Conservation (phyloP, 1,284 basidiomycete genomes). For the Ceratobasidium sp. region DNA sequence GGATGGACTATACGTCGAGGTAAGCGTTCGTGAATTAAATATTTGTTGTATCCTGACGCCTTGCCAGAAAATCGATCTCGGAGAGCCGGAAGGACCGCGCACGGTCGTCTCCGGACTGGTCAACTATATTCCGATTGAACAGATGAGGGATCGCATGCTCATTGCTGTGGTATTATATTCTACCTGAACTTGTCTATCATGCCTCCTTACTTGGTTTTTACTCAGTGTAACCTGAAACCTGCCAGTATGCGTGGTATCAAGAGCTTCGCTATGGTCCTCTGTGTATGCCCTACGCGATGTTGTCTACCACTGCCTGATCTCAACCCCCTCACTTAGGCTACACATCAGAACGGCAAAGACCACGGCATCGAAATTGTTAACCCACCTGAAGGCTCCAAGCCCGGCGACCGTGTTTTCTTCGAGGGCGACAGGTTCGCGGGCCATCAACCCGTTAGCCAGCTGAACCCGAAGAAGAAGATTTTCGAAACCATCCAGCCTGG, state of each 20-base stretch:
- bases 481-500: conserved; percentile 94
- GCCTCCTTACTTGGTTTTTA: neutral
- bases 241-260: conserved; percentile 95
- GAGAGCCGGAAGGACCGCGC: conserved; percentile 89
- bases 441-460: conserved; percentile 76
- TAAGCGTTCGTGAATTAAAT: conserved; percentile 48
- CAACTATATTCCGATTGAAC: conserved; percentile 91
- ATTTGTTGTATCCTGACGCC: neutral
- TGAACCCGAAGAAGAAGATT: conserved; percentile 98
- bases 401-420: conserved; percentile 92
- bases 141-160: conserved; percentile 85
- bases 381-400: conserved; percentile 83
- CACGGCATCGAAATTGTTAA: conserved; percentile 89
- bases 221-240: conserved; percentile 90
- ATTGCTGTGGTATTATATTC: conserved; percentile 73
- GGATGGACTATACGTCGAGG: conserved; percentile 89
- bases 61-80: conserved; percentile 87
- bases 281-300: conserved; percentile 59
- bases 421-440: conserved; percentile 85
- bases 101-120: conserved; percentile 95
- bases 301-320: neutral
- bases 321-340: conserved; percentile 64
- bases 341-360: conserved; percentile 86
- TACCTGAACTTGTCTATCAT: neutral
- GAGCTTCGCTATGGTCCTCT: conserved; percentile 95